Conservation (phyloP, 352 stramenopile species). For the Blastocystis sp. region DNA sequence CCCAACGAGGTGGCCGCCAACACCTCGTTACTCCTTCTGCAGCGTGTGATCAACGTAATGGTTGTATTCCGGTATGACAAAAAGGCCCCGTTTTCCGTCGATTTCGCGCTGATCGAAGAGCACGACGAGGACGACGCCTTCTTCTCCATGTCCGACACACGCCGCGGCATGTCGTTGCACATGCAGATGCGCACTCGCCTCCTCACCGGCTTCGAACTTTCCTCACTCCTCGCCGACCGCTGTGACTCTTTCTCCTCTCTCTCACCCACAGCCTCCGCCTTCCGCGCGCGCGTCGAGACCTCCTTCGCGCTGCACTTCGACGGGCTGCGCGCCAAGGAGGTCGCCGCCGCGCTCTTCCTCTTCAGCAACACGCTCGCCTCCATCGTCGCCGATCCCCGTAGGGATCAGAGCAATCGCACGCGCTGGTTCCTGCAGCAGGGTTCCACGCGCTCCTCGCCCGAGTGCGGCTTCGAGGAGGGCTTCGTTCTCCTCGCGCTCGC, state of each 20-base stretch:
- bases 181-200: conserved; percentile 3
- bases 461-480: neutral
- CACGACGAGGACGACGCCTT: neutral
- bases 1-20: neutral
- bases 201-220: neutral
- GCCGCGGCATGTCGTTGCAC: neutral
- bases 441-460: neutral
- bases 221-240: neutral
- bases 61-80: neutral
- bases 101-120: conserved; percentile 18
- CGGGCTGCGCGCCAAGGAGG: neutral
- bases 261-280: neutral
- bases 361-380: conserved; percentile 6
- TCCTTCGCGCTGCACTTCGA: neutral
- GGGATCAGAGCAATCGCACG: neutral
- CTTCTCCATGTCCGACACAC: neutral
- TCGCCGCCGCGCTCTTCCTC: neutral
- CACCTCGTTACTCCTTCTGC: neutral
- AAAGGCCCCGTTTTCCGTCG: neutral
- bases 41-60: neutral
- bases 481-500: neutral
- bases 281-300: neutral
- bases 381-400: neutral
- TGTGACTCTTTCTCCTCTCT: neutral
- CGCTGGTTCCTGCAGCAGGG: neutral